These are phyloP conservation scores for Mycena haematopus DNA, from an alignment of 768 basidiomycete species.

Conservation along the genomic window DNA sequence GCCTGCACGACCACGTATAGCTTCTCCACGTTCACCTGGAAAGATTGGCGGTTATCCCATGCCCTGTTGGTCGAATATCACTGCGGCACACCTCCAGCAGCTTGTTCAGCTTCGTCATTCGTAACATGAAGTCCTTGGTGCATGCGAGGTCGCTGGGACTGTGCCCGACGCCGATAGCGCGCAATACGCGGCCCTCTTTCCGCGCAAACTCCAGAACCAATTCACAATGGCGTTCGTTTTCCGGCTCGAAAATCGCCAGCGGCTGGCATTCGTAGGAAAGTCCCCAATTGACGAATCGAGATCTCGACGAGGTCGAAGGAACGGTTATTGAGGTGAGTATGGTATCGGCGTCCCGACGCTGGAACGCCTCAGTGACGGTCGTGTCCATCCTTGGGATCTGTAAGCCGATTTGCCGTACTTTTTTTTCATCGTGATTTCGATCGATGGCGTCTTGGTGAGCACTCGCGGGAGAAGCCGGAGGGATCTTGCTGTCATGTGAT, in stretches of 20 bases:
- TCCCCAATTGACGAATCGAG: conserved; percentile 76
- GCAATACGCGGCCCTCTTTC: conserved; percentile 70
- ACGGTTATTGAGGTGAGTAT: conserved; percentile 65
- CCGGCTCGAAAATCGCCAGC: conserved; percentile 78
- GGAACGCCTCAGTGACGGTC: neutral
- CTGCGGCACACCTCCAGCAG: conserved; percentile 75
- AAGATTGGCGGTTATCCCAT: neutral
- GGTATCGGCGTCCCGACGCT: conserved; percentile 36
- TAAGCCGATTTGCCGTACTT: neutral
- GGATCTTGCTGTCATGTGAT: neutral
- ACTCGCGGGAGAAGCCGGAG: neutral
- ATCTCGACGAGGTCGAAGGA: conserved; percentile 43
- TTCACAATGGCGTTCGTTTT: conserved; percentile 70
- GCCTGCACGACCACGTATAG: conserved; percentile 73
- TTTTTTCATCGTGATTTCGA: neutral
- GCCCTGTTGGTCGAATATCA: conserved; percentile 17
- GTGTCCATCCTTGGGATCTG: conserved; percentile 6
- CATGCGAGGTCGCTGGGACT: conserved; percentile 95
- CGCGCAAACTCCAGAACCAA: conserved; percentile 82
- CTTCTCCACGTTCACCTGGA: conserved; percentile 76
- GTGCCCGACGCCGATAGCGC: conserved; percentile 90
- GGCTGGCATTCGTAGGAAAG: conserved; percentile 76
- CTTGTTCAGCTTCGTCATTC: conserved; percentile 75
- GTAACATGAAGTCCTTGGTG: conserved; percentile 86
- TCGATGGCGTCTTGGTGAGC: conserved; percentile 13